phyloP scores from a whole-genome alignment of 2,329 filamentous ascomycete genomes.

The Xenosphaeropsis pyriputrescens region DNA sequence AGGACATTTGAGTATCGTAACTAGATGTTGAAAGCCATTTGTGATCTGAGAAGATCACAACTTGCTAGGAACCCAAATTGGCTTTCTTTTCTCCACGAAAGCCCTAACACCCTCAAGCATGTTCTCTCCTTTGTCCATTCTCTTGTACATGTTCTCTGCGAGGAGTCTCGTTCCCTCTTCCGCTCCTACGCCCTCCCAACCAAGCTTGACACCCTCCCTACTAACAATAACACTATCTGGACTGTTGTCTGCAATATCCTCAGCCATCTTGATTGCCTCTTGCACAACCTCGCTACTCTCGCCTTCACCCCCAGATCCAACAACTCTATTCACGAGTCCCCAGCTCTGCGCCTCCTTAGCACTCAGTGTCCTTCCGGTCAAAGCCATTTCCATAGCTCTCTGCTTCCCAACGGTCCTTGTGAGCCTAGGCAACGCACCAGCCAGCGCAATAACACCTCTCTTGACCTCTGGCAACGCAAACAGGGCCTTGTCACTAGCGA shows the following conservation, averaged over 20 bases:
- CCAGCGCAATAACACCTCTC: slow-evolving; percentile 55
- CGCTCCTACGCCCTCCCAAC: slow-evolving; percentile 56
- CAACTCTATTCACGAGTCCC: slow-evolving; percentile 57
- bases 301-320: slow-evolving; percentile 20
- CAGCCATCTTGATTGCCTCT: slow-evolving; percentile 46
- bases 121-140: slow-evolving; percentile 53
- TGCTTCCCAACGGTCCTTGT: slow-evolving; percentile 51
- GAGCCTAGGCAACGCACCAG: slow-evolving; percentile 55
- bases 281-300: slow-evolving; percentile 30
- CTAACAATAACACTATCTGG: slow-evolving; percentile 67
- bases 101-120: slow-evolving; percentile 59
- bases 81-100: slow-evolving; percentile 63
- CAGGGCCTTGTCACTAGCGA: slow-evolving; percentile 40
- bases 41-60: slow-evolving; percentile 21
- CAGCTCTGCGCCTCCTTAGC: slow-evolving; percentile 46
- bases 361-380: slow-evolving; percentile 43
- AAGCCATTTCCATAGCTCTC: slow-evolving; percentile 55
- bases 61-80: slow-evolving; percentile 52
- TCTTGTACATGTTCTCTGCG: slow-evolving; percentile 39
- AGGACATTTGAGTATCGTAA: no score
- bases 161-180: slow-evolving; percentile 41
- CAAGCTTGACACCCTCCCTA: slow-evolving; percentile 54
- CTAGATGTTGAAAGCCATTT: no score
- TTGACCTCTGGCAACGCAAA: slow-evolving; percentile 62
- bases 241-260: slow-evolving; percentile 47